These are phyloP conservation scores for Orbilia javanica DNA, from an alignment of 2,329 filamentous ascomycete genomes.

Conservation along the genomic window DNA sequence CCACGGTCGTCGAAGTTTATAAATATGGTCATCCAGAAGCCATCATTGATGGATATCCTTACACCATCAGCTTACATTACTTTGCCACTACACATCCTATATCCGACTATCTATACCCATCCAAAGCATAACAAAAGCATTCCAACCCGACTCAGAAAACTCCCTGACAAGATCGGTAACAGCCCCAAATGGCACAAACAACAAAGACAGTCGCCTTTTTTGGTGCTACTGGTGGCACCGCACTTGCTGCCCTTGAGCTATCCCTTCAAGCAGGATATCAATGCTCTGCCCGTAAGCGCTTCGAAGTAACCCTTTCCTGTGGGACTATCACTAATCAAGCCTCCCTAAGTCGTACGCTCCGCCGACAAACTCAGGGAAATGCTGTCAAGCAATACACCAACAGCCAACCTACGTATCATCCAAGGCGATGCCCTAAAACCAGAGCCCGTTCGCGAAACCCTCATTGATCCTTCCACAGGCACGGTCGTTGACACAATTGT, in stretches of 20 bases:
- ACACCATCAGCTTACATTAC: not conserved
- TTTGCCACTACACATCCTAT: not conserved
- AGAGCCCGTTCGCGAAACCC: constrained; percentile 64
- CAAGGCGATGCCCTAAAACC: constrained; percentile 69
- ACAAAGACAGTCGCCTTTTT: constrained; percentile 69
- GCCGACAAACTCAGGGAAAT: constrained; percentile 42
- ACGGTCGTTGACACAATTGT: constrained; percentile 68
- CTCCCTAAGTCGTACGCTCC: constrained; percentile 43
- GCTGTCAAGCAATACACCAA: constrained; percentile 17
- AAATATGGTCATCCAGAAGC: constrained; percentile 10
- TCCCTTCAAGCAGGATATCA: constrained; percentile 67
- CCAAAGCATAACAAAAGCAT: not conserved
- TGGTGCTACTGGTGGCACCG: constrained; percentile 70
- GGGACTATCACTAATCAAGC: too few species aligned
- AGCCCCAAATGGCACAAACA: constrained; percentile 41
- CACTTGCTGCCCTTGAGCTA: constrained; percentile 67
- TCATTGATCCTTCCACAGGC: constrained; percentile 62
- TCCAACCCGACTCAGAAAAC: not conserved
- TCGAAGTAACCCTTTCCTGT: not conserved
- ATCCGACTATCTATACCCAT: not conserved
- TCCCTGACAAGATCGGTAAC: not conserved
- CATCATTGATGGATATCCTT: not conserved
- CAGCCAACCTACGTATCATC: constrained; percentile 68
- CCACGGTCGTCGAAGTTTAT: not conserved
- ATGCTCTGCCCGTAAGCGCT: constrained; percentile 65